Conservation (phyloP, 1,284 basidiomycete genomes). For the Megacollybia platyphylla region DNA sequence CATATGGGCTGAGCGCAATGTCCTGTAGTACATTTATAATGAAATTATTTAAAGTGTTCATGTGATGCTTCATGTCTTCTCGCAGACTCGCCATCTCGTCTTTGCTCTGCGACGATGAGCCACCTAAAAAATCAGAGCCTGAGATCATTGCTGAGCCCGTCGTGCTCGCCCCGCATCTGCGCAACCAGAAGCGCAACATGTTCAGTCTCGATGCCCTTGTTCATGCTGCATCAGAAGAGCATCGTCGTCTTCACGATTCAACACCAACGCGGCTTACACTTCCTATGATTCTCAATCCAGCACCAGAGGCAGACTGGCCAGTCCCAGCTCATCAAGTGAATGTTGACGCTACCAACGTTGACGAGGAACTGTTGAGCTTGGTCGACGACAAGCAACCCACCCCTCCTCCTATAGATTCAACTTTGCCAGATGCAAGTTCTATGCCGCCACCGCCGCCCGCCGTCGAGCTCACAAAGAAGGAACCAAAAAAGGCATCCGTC, state of each 20-base stretch:
- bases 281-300: background rate
- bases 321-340: background rate
- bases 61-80: slow-evolving; percentile 35
- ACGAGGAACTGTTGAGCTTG: background rate
- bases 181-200: slow-evolving; percentile 6
- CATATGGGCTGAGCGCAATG: slow-evolving; percentile 70
- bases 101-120: slow-evolving; percentile 46
- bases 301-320: background rate
- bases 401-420: background rate
- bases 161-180: slow-evolving; percentile 24
- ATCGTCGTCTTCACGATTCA: slow-evolving; percentile 6
- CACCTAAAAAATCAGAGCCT: slow-evolving; percentile 10
- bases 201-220: slow-evolving; percentile 22
- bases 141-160: slow-evolving; percentile 17
- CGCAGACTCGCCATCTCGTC: slow-evolving; percentile 62
- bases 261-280: background rate
- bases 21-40: slow-evolving; percentile 62
- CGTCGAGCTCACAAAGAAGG: slow-evolving; percentile 21
- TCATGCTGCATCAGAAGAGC: slow-evolving; percentile 22
- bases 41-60: slow-evolving; percentile 5
- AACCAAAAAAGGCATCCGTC: slow-evolving; percentile 36
- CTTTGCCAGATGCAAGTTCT: slow-evolving; percentile 28
- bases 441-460: slow-evolving; percentile 41
- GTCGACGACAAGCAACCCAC: background rate
- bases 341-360: background rate